A percentile compares a stretch with the other conserved stretches of the same genome.
These are phyloP conservation scores for Axilococcus clingmanii DNA, from an alignment of 139 green algal genomes.

Conservation along the genomic window DNA sequence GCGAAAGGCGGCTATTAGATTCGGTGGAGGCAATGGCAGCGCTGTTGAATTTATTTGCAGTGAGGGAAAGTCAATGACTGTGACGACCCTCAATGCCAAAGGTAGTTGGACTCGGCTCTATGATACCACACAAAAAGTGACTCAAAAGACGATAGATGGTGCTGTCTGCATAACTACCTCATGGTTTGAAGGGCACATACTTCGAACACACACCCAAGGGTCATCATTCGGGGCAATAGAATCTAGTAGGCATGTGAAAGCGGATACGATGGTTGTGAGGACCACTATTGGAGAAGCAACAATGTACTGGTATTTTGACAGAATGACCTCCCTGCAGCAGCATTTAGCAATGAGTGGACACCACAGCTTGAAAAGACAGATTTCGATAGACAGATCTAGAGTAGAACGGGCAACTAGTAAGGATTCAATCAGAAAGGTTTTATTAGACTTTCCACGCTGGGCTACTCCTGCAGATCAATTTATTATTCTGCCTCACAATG, in stretches of 20 bases:
- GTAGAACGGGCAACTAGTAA: constrained; percentile 18
- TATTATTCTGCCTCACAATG: constrained; percentile 16
- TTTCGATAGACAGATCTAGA: constrained; percentile 15
- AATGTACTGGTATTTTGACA: constrained; percentile 25
- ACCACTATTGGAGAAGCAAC: constrained; percentile 8
- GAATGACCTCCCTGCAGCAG: constrained; percentile 12
- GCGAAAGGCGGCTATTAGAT: constrained; percentile 18
- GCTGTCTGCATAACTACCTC: constrained; percentile 7
- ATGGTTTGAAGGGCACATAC: constrained; percentile 19
- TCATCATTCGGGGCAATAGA: constrained; percentile 15
- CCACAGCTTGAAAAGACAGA: background rate
- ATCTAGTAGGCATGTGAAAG: constrained; percentile 14
- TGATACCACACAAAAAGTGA: constrained; percentile 4
- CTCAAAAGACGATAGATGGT: constrained; percentile 18
- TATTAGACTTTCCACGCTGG: constrained; percentile 30
- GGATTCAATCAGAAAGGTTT: constrained; percentile 17
- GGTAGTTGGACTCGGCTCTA: constrained; percentile 21
- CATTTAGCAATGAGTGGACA: constrained; percentile 8
- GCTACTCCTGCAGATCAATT: constrained; percentile 24
- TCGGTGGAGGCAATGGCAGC: constrained; percentile 14
- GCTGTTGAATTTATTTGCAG: constrained; percentile 17
- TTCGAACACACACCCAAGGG: constrained; percentile 15
- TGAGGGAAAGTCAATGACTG: constrained; percentile 4
- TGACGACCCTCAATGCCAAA: constrained; percentile 29
- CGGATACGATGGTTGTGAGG: constrained; percentile 22